phyloP scores from a whole-genome alignment of 306 rosid genomes.

The Vigna reflexopilosa region DNA sequence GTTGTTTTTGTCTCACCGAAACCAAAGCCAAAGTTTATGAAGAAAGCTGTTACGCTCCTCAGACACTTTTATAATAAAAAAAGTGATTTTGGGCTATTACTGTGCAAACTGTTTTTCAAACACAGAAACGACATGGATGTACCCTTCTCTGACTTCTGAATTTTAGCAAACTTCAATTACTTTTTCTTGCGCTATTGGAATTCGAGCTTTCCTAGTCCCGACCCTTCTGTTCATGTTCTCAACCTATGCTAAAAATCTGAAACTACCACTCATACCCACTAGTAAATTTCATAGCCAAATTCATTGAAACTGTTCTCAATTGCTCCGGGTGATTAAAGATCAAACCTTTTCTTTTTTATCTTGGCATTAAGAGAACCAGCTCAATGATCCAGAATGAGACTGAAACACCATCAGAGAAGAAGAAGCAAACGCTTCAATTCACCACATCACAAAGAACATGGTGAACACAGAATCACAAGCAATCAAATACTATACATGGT shows the following conservation, averaged over 20 bases:
- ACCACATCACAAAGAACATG: slow-evolving; percentile 1
- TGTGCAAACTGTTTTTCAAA: slow-evolving; percentile 60
- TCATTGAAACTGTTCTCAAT: slow-evolving; percentile 46
- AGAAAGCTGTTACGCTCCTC: slow-evolving; percentile 18
- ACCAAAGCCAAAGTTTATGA: slow-evolving; percentile 44
- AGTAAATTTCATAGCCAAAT: slow-evolving; percentile 24
- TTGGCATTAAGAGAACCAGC: slow-evolving; percentile 38
- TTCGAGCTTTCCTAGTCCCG: slow-evolving; percentile 59
- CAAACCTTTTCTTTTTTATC: slow-evolving; percentile 45
- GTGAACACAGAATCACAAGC: background rate
- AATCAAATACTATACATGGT: slow-evolving; percentile 2
- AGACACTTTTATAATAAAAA: slow-evolving; percentile 40
- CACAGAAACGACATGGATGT: slow-evolving; percentile 35
- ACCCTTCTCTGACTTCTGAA: slow-evolving; percentile 34
- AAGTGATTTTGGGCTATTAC: slow-evolving; percentile 36
- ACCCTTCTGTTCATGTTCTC: slow-evolving; percentile 59
- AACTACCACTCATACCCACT: slow-evolving; percentile 41
- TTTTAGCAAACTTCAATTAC: slow-evolving; percentile 45
- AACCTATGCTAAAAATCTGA: slow-evolving; percentile 51
- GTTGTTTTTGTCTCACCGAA: slow-evolving; percentile 20
- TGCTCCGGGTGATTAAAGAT: slow-evolving; percentile 35
- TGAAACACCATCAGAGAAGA: slow-evolving; percentile 4
- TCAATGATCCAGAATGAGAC: slow-evolving; percentile 46
- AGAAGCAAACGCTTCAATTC: slow-evolving; percentile 14
- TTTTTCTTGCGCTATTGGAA: slow-evolving; percentile 50